phyloP scores from a whole-genome alignment of 495 filamentous ascomycete genomes.

The Aspergillus sclerotioniger region DNA sequence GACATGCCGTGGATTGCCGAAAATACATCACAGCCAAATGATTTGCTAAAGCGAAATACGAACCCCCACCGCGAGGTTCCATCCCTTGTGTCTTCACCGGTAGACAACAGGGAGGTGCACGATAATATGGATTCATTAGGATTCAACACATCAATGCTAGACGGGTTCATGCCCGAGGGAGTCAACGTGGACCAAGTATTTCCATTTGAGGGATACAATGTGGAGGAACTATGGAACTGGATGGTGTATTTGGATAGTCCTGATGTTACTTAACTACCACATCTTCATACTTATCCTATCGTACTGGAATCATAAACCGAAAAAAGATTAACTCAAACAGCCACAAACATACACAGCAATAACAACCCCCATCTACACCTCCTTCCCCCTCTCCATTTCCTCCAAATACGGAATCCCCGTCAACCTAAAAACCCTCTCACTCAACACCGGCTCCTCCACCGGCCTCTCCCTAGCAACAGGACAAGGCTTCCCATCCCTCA shows the following conservation, averaged over 20 bases:
- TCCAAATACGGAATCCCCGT: constrained; percentile 37
- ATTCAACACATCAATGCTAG: neutral
- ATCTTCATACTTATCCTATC: too few relatives aligned
- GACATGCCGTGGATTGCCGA: too few relatives aligned
- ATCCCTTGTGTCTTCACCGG: too few relatives aligned
- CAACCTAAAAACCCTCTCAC: constrained; percentile 32
- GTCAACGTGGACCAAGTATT: constrained; percentile 4
- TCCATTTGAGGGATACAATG: constrained; percentile 19
- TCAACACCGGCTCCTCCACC: constrained; percentile 26
- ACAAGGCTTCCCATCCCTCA: constrained; percentile 28
- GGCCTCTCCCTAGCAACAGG: constrained; percentile 20
- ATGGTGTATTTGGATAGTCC: constrained; percentile 19
- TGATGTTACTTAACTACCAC: neutral
- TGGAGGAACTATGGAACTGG: constrained; percentile 22
- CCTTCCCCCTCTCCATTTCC: neutral
- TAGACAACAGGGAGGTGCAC: too few relatives aligned
- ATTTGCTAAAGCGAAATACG: too few relatives aligned
- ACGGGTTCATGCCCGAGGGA: neutral
- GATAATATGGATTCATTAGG: too few relatives aligned
- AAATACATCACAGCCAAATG: too few relatives aligned
- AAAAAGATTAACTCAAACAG: too few relatives aligned
- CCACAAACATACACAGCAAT: too few relatives aligned
- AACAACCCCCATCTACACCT: too few relatives aligned
- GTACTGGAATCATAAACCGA: too few relatives aligned
- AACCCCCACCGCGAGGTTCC: too few relatives aligned